These are phyloP conservation scores for Phylloporus sp. DNA, from an alignment of 768 basidiomycete genomes.

Conservation along the genomic window DNA sequence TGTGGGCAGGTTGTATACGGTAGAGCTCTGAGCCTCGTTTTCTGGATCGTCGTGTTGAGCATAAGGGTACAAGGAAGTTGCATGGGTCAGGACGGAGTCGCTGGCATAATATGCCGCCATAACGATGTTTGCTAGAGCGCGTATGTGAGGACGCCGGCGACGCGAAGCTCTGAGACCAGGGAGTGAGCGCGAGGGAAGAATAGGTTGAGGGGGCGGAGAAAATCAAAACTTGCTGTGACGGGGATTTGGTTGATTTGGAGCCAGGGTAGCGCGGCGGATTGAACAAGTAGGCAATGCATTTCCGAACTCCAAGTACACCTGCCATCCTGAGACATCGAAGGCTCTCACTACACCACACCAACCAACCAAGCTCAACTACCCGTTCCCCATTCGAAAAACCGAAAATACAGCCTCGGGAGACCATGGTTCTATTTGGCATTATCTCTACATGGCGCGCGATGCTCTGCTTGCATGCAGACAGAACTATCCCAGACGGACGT, in stretches of 20 bases:
- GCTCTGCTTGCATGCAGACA: neutral
- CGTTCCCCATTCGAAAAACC: neutral
- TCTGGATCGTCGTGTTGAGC: slow-evolving; percentile 23
- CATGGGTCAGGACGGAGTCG: slow-evolving; percentile 29
- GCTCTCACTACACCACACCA: neutral
- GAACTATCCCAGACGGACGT: neutral
- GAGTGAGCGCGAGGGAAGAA: slow-evolving; percentile 2
- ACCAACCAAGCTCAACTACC: neutral
- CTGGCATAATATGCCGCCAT: slow-evolving; percentile 31
- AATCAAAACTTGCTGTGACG: slow-evolving; percentile 12
- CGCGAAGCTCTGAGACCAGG: slow-evolving; percentile 2
- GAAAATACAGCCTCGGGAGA: neutral
- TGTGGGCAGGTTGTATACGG: slow-evolving; percentile 30
- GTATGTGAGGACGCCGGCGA: slow-evolving; percentile 6
- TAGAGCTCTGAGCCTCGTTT: slow-evolving; percentile 21
- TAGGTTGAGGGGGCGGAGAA: slow-evolving; percentile 3
- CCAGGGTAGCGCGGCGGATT: slow-evolving; percentile 25
- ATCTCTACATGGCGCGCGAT: neutral
- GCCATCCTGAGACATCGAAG: slow-evolving; percentile 19
- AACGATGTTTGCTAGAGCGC: slow-evolving; percentile 10
- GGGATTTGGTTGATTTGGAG: slow-evolving; percentile 13
- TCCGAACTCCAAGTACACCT: slow-evolving; percentile 12
- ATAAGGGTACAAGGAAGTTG: slow-evolving; percentile 31
- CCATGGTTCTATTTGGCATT: neutral
- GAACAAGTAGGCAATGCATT: slow-evolving; percentile 17